These are phyloP conservation scores for Dactylella cylindrospora DNA, from an alignment of 2,329 filamentous ascomycete species.

Conservation along the genomic window DNA sequence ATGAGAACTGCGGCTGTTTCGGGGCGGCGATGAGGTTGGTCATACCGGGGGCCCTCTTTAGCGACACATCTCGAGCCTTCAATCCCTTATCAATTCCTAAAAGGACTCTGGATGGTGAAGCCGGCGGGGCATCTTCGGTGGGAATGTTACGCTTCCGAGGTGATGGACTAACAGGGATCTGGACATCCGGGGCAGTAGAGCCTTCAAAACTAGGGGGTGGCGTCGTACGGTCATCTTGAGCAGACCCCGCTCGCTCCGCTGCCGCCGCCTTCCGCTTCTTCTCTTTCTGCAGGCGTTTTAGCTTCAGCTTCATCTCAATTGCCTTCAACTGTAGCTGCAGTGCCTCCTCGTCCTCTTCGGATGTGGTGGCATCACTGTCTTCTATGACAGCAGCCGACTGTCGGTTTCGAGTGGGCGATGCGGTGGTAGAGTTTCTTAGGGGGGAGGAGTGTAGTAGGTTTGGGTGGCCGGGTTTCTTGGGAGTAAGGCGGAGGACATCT, in stretches of 20 bases:
- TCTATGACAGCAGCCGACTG: constrained; percentile 46
- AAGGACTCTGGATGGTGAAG: constrained; percentile 75
- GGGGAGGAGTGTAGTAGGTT: constrained; percentile 69
- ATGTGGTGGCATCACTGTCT: constrained; percentile 54
- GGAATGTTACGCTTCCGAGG: constrained; percentile 59
- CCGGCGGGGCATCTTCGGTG: constrained; percentile 51
- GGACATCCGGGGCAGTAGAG: constrained; percentile 55
- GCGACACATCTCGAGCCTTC: constrained; percentile 75
- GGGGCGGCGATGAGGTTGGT: constrained; percentile 32
- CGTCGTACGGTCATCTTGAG: constrained; percentile 2
- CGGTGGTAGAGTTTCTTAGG: constrained; percentile 57
- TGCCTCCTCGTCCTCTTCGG: constrained; percentile 83
- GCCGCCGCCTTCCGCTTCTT: constrained; percentile 54
- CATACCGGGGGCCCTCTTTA: constrained; percentile 67
- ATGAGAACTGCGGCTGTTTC: constrained; percentile 36
- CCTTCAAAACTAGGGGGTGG: constrained; percentile 28
- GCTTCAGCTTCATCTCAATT: constrained; percentile 80
- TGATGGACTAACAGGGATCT: constrained; percentile 76
- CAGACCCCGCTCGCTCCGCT: not conserved
- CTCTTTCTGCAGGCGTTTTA: constrained; percentile 79
- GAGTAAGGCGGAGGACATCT: constrained; percentile 58
- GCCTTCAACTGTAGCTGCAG: constrained; percentile 81
- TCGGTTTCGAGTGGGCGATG: constrained; percentile 49
- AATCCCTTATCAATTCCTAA: constrained; percentile 89
- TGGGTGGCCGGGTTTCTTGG: constrained; percentile 42